Evolutionary conservation across 257 asterid genomes (phyloP).

Genomic region (Solanum arcanum): DNA sequence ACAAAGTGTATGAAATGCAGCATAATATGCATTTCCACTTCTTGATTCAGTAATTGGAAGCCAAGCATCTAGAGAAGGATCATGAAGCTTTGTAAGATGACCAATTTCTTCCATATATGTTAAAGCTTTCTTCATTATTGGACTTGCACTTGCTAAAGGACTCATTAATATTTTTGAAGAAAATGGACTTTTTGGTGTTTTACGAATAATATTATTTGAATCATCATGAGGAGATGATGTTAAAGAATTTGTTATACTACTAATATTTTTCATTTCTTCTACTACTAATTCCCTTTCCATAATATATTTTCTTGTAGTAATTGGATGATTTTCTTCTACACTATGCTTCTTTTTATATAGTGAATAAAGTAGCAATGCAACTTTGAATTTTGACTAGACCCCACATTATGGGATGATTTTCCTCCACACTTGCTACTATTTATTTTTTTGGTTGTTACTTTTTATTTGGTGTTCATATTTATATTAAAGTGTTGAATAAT

Average conservation of each 20-base stretch:
- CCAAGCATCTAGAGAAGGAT: conserved; percentile 64
- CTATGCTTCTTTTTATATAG: neutral
- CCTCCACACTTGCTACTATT: no score
- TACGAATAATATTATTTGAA: conserved; percentile 3
- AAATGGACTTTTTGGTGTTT: conserved; percentile 53
- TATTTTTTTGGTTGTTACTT: no score
- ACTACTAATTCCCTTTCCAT: conserved; percentile 20
- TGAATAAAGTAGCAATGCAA: neutral
- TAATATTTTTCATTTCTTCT: conserved; percentile 15
- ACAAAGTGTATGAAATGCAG: conserved; percentile 73
- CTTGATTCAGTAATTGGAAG: conserved; percentile 84
- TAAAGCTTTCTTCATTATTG: conserved; percentile 52
- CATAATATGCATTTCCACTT: conserved; percentile 73
- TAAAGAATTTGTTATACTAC: neutral
- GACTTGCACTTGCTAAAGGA: conserved; percentile 73
- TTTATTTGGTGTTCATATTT: no score
- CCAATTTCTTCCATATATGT: conserved; percentile 55
- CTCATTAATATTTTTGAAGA: conserved; percentile 24
- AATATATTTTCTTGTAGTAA: neutral
- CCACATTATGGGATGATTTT: neutral
- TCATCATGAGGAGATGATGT: conserved; percentile 16
- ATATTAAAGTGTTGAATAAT: no score
- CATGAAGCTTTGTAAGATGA: conserved; percentile 50
- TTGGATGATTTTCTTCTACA: neutral
- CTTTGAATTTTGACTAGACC: neutral